phyloP scores from a whole-genome alignment of 139 green algal species.

The Coelastrella sp. region DNA sequence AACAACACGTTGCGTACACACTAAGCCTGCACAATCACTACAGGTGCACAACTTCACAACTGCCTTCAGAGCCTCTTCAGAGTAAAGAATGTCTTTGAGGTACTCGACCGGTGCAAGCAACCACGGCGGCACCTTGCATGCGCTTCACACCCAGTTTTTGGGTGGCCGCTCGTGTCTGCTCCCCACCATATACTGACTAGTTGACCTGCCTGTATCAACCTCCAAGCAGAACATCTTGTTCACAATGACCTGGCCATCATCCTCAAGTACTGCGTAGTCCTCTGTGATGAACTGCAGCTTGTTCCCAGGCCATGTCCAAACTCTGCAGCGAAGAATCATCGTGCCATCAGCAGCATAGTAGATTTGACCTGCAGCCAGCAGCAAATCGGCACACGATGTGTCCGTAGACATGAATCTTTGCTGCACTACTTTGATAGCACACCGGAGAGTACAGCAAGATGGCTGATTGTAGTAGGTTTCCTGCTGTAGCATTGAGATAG shows the following conservation, averaged over 20 bases:
- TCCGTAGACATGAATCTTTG: neutral
- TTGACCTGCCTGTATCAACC: neutral
- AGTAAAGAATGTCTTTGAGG: no score
- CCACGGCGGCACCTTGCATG: no score
- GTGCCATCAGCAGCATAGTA: slow-evolving; percentile 5
- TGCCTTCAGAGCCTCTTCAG: neutral
- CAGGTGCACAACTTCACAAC: neutral
- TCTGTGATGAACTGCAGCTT: neutral
- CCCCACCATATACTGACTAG: slow-evolving; percentile 9
- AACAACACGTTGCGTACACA: no score
- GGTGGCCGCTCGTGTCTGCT: neutral
- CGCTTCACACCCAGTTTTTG: neutral
- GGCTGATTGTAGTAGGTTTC: neutral
- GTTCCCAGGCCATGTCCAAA: neutral
- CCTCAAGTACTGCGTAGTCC: slow-evolving; percentile 3
- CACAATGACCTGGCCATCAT: slow-evolving; percentile 5
- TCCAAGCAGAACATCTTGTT: slow-evolving; percentile 12
- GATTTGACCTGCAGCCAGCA: neutral
- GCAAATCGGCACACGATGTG: neutral
- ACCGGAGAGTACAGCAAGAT: neutral
- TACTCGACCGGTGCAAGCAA: no score
- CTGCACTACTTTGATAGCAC: neutral
- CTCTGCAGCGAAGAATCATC: neutral
- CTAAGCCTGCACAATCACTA: neutral
- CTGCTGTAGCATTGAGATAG: no score